Conservation (phyloP, 23 red algal genomes). For the Gracilariopsis chorda region DNA sequence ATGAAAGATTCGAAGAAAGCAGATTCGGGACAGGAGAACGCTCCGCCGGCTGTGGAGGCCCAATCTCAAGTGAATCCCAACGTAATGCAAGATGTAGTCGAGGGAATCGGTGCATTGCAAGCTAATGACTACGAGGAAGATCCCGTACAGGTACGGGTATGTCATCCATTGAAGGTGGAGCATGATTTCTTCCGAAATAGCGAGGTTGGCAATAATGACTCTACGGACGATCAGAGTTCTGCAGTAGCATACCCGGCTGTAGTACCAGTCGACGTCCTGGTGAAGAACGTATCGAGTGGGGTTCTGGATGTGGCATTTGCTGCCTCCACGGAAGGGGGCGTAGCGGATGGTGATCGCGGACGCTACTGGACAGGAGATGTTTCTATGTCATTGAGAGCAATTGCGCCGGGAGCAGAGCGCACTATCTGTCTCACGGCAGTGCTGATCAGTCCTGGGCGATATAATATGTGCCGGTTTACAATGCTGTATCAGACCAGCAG, state of each 20-base stretch:
- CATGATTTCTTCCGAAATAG: conserved; percentile 34
- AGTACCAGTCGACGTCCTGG: conserved; percentile 21
- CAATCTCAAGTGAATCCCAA: background rate
- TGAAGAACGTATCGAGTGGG: conserved; percentile 19
- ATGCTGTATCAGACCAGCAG: conserved; percentile 23
- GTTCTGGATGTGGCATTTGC: conserved; percentile 60
- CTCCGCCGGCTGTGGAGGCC: background rate
- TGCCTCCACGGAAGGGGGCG: conserved; percentile 25
- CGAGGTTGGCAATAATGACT: background rate
- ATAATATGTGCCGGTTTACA: conserved; percentile 50
- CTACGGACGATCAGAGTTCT: background rate
- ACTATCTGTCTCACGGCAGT: conserved; percentile 21
- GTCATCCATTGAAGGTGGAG: conserved; percentile 11
- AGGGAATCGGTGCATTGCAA: background rate
- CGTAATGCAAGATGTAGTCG: conserved; percentile 15
- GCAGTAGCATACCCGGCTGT: conserved; percentile 23
- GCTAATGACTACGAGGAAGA: conserved; percentile 2
- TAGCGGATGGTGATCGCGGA: conserved; percentile 59
- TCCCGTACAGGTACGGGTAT: conserved; percentile 1
- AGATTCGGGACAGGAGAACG: background rate
- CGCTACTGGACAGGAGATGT: conserved; percentile 57
- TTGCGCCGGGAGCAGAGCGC: conserved; percentile 47
- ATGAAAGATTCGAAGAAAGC: background rate
- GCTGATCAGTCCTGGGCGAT: conserved; percentile 28
- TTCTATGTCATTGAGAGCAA: conserved; percentile 39